phyloP scores from a whole-genome alignment of 495 filamentous ascomycete genomes.

The Xylaria telfairii region DNA sequence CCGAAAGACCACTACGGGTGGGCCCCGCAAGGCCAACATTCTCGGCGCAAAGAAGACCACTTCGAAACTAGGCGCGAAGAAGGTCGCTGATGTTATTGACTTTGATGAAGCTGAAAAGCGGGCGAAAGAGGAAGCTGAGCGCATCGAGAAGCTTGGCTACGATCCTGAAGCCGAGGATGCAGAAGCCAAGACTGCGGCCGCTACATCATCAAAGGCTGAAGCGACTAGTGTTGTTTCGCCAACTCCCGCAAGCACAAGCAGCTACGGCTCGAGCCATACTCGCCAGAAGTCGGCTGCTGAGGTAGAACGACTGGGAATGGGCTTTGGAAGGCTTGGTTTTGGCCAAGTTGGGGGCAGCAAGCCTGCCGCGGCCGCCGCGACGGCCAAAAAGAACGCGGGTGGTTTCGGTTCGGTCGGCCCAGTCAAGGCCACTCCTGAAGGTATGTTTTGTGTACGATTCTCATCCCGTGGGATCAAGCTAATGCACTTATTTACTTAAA shows the following conservation, averaged over 20 bases:
- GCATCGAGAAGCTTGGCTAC: conserved; percentile 97
- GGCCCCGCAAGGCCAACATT: conserved; percentile 79
- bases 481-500: conserved; percentile 31
- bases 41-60: conserved; percentile 85
- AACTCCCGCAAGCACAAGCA: conserved; percentile 73
- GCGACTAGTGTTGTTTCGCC: conserved; percentile 69
- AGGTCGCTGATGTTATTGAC: conserved; percentile 82
- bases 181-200: conserved; percentile 60
- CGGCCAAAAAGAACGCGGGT: conserved; percentile 75
- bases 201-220: conserved; percentile 47
- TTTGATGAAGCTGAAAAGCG: conserved; percentile 97
- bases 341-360: conserved; percentile 80
- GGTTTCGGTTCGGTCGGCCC: conserved; percentile 85
- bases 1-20: conserved; percentile 69
- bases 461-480: not conserved
- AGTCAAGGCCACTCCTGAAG: conserved; percentile 69
- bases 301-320: conserved; percentile 90
- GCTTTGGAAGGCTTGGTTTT: conserved; percentile 85
- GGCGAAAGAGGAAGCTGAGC: conserved; percentile 95
- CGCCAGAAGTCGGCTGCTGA: conserved; percentile 70
- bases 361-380: conserved; percentile 60
- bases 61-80: conserved; percentile 88
- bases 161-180: conserved; percentile 86
- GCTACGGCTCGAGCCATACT: conserved; percentile 65
- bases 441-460: conserved; percentile 53